phyloP scores from a whole-genome alignment of 331 rosid species.

The Ulmus americana region DNA sequence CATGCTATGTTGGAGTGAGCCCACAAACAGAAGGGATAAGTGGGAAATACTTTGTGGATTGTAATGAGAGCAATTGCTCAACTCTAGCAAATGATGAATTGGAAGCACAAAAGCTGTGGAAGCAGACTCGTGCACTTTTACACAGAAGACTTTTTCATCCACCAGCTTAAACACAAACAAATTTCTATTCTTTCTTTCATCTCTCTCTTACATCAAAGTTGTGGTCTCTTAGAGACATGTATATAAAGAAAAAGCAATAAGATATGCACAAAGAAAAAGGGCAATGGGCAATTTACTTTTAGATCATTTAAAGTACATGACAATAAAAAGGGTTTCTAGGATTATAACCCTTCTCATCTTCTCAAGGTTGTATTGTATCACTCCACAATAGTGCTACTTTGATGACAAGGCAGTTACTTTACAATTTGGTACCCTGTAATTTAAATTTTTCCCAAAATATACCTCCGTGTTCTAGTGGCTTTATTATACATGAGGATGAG shows the following conservation, averaged over 20 bases:
- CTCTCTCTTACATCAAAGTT: not conserved
- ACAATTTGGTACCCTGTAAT: too few relatives aligned
- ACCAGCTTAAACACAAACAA: slow-evolving; percentile 14
- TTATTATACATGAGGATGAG: too few relatives aligned
- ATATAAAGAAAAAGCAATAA: slow-evolving; percentile 7
- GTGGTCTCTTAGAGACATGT: slow-evolving; percentile 7
- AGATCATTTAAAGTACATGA: not conserved
- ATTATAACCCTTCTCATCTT: not conserved
- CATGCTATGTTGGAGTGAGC: slow-evolving; percentile 82
- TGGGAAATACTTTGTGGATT: slow-evolving; percentile 83
- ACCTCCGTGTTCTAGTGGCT: too few relatives aligned
- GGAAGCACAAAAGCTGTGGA: slow-evolving; percentile 75
- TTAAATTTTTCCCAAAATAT: too few relatives aligned
- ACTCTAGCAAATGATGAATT: slow-evolving; percentile 67
- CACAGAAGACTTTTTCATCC: slow-evolving; percentile 51
- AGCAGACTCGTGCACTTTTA: slow-evolving; percentile 55
- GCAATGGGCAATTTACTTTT: not conserved
- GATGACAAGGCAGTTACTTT: too few relatives aligned
- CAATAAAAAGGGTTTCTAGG: slow-evolving; percentile 7
- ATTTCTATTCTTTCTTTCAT: not conserved
- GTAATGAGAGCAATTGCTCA: slow-evolving; percentile 69
- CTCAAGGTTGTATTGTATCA: slow-evolving; percentile 10
- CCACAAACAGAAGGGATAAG: slow-evolving; percentile 52
- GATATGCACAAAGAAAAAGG: not conserved
- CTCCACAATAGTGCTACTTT: not conserved